Conservation (phyloP, 768 basidiomycete genomes). For the Cyclocybe cylindracea region DNA sequence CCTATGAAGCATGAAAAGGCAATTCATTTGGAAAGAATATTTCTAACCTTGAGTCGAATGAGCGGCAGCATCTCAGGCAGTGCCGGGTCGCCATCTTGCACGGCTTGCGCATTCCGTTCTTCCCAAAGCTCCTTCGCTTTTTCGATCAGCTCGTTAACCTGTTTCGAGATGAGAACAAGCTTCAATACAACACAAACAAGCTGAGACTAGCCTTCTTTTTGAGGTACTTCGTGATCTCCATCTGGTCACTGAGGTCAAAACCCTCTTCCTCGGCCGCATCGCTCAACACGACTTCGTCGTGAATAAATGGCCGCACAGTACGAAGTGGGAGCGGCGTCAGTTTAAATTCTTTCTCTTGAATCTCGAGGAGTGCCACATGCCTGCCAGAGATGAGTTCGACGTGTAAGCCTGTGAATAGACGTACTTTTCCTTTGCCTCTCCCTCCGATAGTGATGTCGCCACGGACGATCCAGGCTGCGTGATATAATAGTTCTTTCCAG, state of each 20-base stretch:
- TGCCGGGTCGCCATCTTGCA: slow-evolving; percentile 61
- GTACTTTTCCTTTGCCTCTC: slow-evolving; percentile 91
- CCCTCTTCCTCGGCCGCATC: slow-evolving; percentile 79
- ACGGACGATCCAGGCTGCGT: slow-evolving; percentile 94
- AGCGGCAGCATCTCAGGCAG: slow-evolving; percentile 81
- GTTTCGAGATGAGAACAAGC: not conserved
- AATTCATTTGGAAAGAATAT: not conserved
- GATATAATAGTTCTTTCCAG: slow-evolving; percentile 89
- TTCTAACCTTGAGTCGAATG: slow-evolving; percentile 74
- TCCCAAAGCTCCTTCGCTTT: slow-evolving; percentile 80
- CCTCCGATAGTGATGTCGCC: slow-evolving; percentile 92
- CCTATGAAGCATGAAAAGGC: slow-evolving; percentile 40
- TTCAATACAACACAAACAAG: not conserved
- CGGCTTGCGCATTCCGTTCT: slow-evolving; percentile 64
- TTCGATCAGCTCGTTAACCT: slow-evolving; percentile 81
- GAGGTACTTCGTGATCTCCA: slow-evolving; percentile 81
- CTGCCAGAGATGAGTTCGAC: slow-evolving; percentile 37
- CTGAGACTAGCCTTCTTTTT: slow-evolving; percentile 55
- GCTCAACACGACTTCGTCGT: slow-evolving; percentile 76
- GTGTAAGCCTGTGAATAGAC: slow-evolving; percentile 13
- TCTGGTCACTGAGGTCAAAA: slow-evolving; percentile 77
- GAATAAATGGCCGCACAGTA: slow-evolving; percentile 92
- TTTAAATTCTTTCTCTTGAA: slow-evolving; percentile 87
- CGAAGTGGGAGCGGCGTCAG: slow-evolving; percentile 84
- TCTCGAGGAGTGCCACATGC: slow-evolving; percentile 86